Conservation (phyloP, 352 stramenopile genomes). For the Hyaloperonospora brassicae region DNA sequence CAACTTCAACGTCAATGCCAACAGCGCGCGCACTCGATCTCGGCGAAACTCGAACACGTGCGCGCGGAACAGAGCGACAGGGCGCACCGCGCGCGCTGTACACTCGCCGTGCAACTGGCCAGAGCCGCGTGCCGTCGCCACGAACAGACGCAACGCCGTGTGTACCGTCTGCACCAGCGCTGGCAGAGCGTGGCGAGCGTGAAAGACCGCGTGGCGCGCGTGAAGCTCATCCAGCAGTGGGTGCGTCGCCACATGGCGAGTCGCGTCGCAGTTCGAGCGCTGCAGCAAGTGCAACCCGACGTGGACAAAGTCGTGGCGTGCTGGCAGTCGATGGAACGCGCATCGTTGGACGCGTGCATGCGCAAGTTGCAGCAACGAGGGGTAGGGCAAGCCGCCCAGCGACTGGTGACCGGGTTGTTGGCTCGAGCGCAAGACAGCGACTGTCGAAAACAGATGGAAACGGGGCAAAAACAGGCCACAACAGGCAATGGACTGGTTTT, state of each 20-base stretch:
- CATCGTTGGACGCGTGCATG: constrained; percentile 59
- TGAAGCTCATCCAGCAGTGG: constrained; percentile 75
- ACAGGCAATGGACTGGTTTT: constrained; percentile 1
- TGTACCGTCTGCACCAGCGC: constrained; percentile 39
- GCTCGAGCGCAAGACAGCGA: constrained; percentile 7
- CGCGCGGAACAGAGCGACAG: constrained; percentile 36
- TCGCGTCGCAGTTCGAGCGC: constrained; percentile 29
- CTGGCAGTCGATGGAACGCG: constrained; percentile 32
- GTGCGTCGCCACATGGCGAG: constrained; percentile 43
- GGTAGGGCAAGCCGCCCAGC: constrained; percentile 43
- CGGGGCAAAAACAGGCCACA: not conserved
- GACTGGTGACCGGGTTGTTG: constrained; percentile 47
- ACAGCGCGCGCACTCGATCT: constrained; percentile 33
- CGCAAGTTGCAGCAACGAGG: constrained; percentile 45
- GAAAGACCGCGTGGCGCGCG: constrained; percentile 47
- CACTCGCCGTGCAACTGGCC: constrained; percentile 40
- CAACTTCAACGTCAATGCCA: constrained; percentile 42
- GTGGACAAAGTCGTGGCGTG: constrained; percentile 34
- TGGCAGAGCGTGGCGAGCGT: constrained; percentile 67
- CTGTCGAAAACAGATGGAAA: not conserved
- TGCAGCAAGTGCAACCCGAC: constrained; percentile 31
- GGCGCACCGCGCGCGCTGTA: constrained; percentile 27
- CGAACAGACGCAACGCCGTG: constrained; percentile 45
- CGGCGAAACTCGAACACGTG: constrained; percentile 47
- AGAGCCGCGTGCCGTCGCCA: constrained; percentile 41